phyloP scores from a whole-genome alignment of 495 filamentous ascomycete genomes.

The Penicillium dipodomyicola region DNA sequence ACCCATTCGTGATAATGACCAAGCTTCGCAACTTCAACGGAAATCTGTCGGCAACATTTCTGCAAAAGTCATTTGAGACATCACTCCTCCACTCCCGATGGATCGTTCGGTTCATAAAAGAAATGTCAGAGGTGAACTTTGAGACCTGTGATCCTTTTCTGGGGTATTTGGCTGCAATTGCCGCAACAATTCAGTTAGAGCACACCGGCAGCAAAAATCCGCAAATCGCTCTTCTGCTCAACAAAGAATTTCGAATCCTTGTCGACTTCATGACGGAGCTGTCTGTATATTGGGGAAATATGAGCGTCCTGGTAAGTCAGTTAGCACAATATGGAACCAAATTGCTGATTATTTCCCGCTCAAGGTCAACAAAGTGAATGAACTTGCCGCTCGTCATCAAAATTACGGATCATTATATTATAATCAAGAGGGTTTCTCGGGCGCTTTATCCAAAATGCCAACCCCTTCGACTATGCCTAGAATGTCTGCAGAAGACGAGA shows the following conservation, averaged over 20 bases:
- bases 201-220: constrained; percentile 30
- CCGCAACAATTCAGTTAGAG: constrained; percentile 32
- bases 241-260: constrained; percentile 27
- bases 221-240: constrained; percentile 25
- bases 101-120: constrained; percentile 30
- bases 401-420: constrained; percentile 33
- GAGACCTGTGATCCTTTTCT: constrained; percentile 27
- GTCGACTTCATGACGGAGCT: constrained; percentile 27
- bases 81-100: constrained; percentile 32
- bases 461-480: constrained; percentile 29
- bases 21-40: constrained; percentile 30
- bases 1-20: constrained; percentile 33
- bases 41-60: constrained; percentile 30
- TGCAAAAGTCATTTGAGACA: constrained; percentile 34
- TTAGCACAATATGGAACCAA: too few species aligned
- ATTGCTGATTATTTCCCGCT: not conserved
- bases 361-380: constrained; percentile 21
- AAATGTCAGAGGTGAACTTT: constrained; percentile 27
- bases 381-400: constrained; percentile 24
- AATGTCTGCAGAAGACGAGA: constrained; percentile 29
- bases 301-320: constrained; percentile 24
- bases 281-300: constrained; percentile 25
- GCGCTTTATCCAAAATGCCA: constrained; percentile 27
- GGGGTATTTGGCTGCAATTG: constrained; percentile 32
- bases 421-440: constrained; percentile 30